phyloP scores from a whole-genome alignment of 768 basidiomycete genomes.

The Mycena capillaripes region DNA sequence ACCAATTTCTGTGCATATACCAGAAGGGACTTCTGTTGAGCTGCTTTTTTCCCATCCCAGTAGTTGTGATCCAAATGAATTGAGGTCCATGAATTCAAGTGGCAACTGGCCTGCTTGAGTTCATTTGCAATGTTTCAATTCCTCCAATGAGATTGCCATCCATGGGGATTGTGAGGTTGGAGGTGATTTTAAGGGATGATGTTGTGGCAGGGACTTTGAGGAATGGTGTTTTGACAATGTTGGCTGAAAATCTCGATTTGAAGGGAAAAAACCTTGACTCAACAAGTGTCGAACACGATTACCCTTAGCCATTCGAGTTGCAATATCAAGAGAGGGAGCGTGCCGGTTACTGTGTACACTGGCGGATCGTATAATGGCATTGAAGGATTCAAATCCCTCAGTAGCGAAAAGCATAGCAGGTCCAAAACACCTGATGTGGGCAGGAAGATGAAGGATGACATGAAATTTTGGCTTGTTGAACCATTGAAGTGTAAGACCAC shows the following conservation, averaged over 20 bases:
- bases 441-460: constrained; percentile 52
- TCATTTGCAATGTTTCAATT: constrained; percentile 9
- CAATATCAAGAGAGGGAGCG: constrained; percentile 45
- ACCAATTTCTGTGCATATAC: neutral
- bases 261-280: no score
- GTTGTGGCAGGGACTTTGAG: no score
- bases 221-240: neutral
- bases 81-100: constrained; percentile 6
- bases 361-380: constrained; percentile 43
- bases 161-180: no score
- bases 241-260: constrained; percentile 1
- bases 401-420: constrained; percentile 61
- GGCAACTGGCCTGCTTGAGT: neutral
- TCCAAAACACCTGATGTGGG: constrained; percentile 55
- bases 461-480: constrained; percentile 64
- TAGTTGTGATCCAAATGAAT: constrained; percentile 15
- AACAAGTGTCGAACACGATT: constrained; percentile 39
- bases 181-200: neutral
- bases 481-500: constrained; percentile 46
- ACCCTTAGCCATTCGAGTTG: constrained; percentile 31
- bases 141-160: neutral
- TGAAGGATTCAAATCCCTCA: constrained; percentile 59
- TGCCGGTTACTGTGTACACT: constrained; percentile 47
- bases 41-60: constrained; percentile 1
- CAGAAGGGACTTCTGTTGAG: neutral